These are phyloP conservation scores for Fusarium nurragi DNA, from an alignment of 2,329 filamentous ascomycete genomes.

Conservation along the genomic window DNA sequence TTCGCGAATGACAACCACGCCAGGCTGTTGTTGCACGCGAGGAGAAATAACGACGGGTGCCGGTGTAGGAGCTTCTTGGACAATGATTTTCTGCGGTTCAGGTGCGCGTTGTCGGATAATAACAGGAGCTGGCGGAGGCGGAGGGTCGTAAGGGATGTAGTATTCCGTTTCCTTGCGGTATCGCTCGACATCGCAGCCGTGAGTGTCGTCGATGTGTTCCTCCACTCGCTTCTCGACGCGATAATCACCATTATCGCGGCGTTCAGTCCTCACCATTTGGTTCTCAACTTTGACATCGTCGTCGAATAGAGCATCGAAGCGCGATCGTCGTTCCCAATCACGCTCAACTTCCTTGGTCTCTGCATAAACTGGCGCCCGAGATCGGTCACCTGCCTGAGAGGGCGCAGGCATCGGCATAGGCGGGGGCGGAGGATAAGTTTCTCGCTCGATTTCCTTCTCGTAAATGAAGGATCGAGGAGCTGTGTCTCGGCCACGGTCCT, in stretches of 20 bases:
- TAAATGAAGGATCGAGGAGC: slow-evolving; percentile 37
- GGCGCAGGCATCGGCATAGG: slow-evolving; percentile 40
- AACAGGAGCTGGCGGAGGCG: slow-evolving; percentile 57
- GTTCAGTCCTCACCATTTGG: slow-evolving; percentile 54
- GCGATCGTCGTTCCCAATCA: slow-evolving; percentile 57
- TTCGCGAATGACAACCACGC: slow-evolving; percentile 56
- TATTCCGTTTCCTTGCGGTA: slow-evolving; percentile 72
- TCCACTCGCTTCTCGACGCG: slow-evolving; percentile 63
- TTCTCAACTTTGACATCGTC: slow-evolving; percentile 65
- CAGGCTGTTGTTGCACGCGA: slow-evolving; percentile 57
- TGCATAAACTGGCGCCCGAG: slow-evolving; percentile 49
- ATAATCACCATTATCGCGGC: slow-evolving; percentile 55
- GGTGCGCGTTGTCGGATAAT: slow-evolving; percentile 65
- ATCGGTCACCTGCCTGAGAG: slow-evolving; percentile 37
- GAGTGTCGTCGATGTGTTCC: slow-evolving; percentile 58
- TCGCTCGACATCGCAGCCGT: slow-evolving; percentile 63
- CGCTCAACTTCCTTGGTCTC: slow-evolving; percentile 51
- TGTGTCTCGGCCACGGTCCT: slow-evolving; percentile 54
- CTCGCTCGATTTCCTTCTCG: slow-evolving; percentile 39
- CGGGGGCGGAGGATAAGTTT: slow-evolving; percentile 37
- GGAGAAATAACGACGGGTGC: slow-evolving; percentile 60
- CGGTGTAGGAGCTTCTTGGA: slow-evolving; percentile 65
- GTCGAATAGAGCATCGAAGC: slow-evolving; percentile 55
- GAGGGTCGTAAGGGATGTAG: slow-evolving; percentile 62
- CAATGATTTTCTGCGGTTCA: slow-evolving; percentile 68